These are phyloP conservation scores for Neurospora tetraspora DNA, from an alignment of 495 filamentous ascomycete genomes.

Conservation along the genomic window DNA sequence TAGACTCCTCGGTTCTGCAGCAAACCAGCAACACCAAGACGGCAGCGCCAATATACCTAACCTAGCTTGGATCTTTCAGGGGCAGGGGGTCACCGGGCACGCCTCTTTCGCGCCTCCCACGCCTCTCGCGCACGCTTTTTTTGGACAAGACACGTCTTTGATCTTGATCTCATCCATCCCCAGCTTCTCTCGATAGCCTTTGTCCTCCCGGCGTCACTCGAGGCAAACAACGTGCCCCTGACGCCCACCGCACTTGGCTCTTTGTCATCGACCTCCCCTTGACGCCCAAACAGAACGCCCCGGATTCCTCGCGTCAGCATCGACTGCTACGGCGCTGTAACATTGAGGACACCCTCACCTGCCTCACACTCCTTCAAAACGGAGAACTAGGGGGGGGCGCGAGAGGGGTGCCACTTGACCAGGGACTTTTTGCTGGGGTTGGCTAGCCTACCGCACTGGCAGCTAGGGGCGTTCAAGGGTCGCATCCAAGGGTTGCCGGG, in stretches of 20 bases:
- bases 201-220: not conserved
- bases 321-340: not conserved
- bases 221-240: not conserved
- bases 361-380: not conserved
- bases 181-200: not conserved
- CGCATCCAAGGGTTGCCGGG: not conserved
- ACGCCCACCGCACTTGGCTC: not conserved
- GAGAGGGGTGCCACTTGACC: not conserved
- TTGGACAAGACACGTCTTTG: not conserved
- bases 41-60: not conserved
- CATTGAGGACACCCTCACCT: not conserved
- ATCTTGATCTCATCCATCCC: not conserved
- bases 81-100: not conserved
- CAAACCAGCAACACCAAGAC: not conserved
- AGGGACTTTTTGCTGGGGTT: not conserved
- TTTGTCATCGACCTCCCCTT: not conserved
- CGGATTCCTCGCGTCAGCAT: not conserved
- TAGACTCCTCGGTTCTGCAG: not conserved
- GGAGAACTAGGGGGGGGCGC: too few relatives aligned
- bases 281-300: not conserved
- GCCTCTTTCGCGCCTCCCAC: not conserved
- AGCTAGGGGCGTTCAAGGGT: not conserved
- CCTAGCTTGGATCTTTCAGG: not conserved
- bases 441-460: not conserved
- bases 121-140: not conserved